Base-by-base conservation (phyloP, 345 rosid genomes). In the Eucalyptus sideroxylon region DNA sequence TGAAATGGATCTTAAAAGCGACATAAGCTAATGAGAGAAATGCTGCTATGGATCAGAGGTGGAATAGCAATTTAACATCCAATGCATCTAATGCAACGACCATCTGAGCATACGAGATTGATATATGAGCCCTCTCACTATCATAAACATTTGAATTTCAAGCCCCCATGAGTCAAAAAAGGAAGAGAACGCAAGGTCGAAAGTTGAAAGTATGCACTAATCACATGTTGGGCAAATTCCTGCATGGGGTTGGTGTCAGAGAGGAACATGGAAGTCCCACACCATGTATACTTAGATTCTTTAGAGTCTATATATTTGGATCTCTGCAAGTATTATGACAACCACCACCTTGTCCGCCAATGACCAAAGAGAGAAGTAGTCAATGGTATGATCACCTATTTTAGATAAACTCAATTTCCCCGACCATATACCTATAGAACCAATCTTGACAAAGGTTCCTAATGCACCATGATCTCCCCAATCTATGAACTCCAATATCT, bases 401-500 rank as follows among this genome's bases (percentile, higher is more conserved):
- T 62, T 34, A 40, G 55, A 42, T 34, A 27, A 30, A 72, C 42
- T 50, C 53, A 21, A 50, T 30, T 27, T 31, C 30, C 67, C 69
- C 40, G 27, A 56, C 19, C 59, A 87, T 85, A 50, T 94, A 97
- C 99, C 99, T 93, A 97, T 94, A 51, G 98, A 94, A 90, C 98
- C 99, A 89, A 97, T 89, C 56, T 96, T 94, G 91, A 97, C 91
- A 88, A 97, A 97, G 49, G 96, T 96, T 56, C 96, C 99, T 91
- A 91, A 92, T 50, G 98, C 98, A 87, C 93, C 98, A 87, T 97
- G 92, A 44, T 95, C 95, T 49, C 99, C 99, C 99, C 98, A 97
- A 91, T 97, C 99, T 98, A 97, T 97, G 91, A 90, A 95, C 93
- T 97, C 99, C 94, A 97, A 94, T 83, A 97, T 97, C 94, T 93